phyloP scores from a whole-genome alignment of 345 rosid genomes.

The Lepidium africanum region DNA sequence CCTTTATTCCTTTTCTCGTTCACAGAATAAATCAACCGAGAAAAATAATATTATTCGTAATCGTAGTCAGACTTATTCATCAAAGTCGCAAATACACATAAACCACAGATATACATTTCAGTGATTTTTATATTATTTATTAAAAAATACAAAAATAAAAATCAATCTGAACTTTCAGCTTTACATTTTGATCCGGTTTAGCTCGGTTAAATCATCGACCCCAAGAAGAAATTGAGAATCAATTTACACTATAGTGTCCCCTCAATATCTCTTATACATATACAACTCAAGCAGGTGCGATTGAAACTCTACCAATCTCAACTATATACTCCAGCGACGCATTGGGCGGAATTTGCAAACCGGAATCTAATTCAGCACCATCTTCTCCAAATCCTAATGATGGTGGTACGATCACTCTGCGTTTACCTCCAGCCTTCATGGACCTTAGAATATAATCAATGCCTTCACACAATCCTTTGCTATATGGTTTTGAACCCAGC shows the following conservation, averaged over 20 bases:
- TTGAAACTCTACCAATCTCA: conserved; percentile 76
- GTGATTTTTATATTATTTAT: no score
- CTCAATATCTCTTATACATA: background rate
- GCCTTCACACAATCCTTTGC: conserved; percentile 82
- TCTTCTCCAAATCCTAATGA: conserved; percentile 66
- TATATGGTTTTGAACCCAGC: conserved; percentile 75
- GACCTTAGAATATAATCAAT: conserved; percentile 58
- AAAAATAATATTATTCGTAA: background rate
- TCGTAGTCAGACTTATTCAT: background rate
- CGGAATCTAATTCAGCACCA: conserved; percentile 61
- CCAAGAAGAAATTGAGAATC: background rate
- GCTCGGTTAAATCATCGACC: background rate
- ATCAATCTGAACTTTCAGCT: no score
- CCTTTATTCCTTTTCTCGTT: background rate
- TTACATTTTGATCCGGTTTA: background rate
- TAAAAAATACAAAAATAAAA: no score
- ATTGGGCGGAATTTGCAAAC: conserved; percentile 54
- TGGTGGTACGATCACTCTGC: conserved; percentile 69
- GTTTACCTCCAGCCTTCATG: conserved; percentile 84
- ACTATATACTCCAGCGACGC: conserved; percentile 67
- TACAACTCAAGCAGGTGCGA: conserved; percentile 66
- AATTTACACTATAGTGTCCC: background rate
- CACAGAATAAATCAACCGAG: background rate
- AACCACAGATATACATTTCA: background rate
- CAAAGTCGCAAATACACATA: background rate